A percentile compares a stretch with the other conserved stretches of the same genome.
phyloP scores from a whole-genome alignment of 306 rosid species.

The Hippophae tibetana region DNA sequence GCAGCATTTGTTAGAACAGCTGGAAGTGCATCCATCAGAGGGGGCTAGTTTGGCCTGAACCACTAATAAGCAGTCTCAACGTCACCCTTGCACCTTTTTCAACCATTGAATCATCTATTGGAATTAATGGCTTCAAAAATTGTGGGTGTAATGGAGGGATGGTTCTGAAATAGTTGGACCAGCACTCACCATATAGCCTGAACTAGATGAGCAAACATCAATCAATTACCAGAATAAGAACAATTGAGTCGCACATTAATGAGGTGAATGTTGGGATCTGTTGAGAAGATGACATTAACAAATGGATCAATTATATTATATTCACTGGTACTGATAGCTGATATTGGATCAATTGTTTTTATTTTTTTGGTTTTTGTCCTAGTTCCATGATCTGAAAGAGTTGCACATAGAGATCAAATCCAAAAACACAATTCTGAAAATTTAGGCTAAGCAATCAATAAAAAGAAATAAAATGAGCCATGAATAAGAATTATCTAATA shows the following conservation, averaged over 20 bases:
- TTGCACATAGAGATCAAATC: too few relatives aligned
- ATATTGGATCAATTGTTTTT: too few relatives aligned
- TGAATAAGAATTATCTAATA: too few relatives aligned
- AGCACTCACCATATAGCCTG: conserved; percentile 85
- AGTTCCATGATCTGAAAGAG: too few relatives aligned
- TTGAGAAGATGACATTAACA: conserved; percentile 60
- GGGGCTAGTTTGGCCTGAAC: conserved; percentile 69
- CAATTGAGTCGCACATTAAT: conserved; percentile 84
- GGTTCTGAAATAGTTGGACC: conserved; percentile 67
- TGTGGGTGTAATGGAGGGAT: conserved; percentile 70
- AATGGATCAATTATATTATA: conserved; percentile 26
- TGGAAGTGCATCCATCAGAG: conserved; percentile 52
- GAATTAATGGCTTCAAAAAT: conserved; percentile 56
- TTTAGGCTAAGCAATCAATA: too few relatives aligned
- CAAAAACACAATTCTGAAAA: too few relatives aligned
- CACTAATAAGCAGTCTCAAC: conserved; percentile 58
- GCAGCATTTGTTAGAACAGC: conserved; percentile 46
- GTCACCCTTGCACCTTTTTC: conserved; percentile 92
- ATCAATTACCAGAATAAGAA: conserved; percentile 80
- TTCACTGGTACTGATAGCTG: too few relatives aligned
- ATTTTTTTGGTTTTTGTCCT: too few relatives aligned
- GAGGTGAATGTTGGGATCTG: conserved; percentile 89
- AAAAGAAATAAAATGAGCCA: too few relatives aligned
- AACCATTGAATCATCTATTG: conserved; percentile 64
- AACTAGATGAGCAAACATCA: conserved; percentile 87